Evolutionary conservation across 768 basidiomycete genomes (phyloP).

Genomic region (Xerocomus brunneocitrinus): DNA sequence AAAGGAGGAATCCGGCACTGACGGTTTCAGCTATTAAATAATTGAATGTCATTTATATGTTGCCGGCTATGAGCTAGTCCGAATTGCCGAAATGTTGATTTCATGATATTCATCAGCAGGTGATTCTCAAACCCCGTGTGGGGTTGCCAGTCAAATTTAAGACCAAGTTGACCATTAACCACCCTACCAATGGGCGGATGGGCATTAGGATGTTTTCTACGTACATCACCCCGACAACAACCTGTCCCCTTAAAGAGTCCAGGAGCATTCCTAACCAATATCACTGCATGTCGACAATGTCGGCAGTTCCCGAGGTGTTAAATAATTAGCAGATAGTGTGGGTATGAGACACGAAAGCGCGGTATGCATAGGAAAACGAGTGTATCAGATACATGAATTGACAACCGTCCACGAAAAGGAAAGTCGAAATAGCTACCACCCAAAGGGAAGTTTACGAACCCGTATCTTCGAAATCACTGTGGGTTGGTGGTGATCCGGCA

Average conservation of each 20-base stretch:
- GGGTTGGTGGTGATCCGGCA: conserved; percentile 30
- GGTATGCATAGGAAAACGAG: conserved; percentile 21
- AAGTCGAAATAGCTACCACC: conserved; percentile 3
- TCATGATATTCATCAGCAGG: neutral
- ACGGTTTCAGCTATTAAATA: neutral
- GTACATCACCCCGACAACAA: too few relatives aligned
- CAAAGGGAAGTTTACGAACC: conserved; percentile 9
- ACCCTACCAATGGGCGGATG: too few relatives aligned
- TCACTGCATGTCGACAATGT: too few relatives aligned
- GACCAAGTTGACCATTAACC: too few relatives aligned
- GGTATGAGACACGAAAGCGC: conserved; percentile 26
- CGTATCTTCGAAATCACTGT: conserved; percentile 8
- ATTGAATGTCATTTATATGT: conserved; percentile 2
- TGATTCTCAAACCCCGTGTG: neutral
- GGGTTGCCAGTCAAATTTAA: too few relatives aligned
- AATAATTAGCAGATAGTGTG: conserved; percentile 18
- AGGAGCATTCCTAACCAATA: too few relatives aligned
- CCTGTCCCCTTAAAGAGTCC: too few relatives aligned
- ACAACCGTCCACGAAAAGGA: conserved; percentile 21
- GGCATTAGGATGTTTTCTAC: too few relatives aligned
- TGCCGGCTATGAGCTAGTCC: neutral
- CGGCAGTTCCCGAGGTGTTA: neutral
- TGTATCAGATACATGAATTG: conserved; percentile 33
- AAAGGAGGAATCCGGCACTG: neutral
- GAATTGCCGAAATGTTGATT: neutral